phyloP scores from a whole-genome alignment of 2,329 filamentous ascomycete genomes.

The Colletotrichum sp. region DNA sequence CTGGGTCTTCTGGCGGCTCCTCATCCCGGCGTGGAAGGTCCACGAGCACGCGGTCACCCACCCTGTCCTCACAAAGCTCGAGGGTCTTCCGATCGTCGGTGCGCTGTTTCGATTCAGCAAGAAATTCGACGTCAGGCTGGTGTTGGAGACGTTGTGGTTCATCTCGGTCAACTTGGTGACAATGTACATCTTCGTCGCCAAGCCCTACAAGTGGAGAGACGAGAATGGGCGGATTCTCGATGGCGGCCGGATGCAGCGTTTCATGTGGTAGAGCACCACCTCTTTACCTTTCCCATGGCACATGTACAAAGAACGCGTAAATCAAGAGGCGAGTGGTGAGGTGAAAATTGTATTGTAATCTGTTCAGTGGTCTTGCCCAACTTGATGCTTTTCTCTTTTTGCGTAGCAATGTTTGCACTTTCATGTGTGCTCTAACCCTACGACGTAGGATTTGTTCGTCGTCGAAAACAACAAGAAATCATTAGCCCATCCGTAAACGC shows the following conservation, averaged over 20 bases:
- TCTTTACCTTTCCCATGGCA: too few relatives aligned
- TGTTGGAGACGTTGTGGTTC: slow-evolving; percentile 73
- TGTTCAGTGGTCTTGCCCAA: not conserved
- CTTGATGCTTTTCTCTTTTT: slow-evolving; percentile 7
- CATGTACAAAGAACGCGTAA: not conserved
- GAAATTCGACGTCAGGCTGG: slow-evolving; percentile 51
- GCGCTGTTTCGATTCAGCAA: slow-evolving; percentile 11
- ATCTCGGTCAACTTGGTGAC: slow-evolving; percentile 67
- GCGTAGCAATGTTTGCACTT: not conserved
- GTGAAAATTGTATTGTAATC: not conserved
- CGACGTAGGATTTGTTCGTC: not conserved
- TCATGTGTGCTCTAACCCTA: slow-evolving; percentile 8
- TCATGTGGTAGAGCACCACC: slow-evolving; percentile 71
- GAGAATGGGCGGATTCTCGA: slow-evolving; percentile 58
- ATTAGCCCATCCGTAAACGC: slow-evolving; percentile 8
- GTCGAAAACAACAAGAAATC: not conserved
- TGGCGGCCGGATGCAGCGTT: slow-evolving; percentile 69
- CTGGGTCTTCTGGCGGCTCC: slow-evolving; percentile 90
- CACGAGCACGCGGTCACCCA: not conserved
- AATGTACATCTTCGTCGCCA: slow-evolving; percentile 73
- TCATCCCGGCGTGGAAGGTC: slow-evolving; percentile 63
- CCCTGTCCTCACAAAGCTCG: not conserved
- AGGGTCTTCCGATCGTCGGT: not conserved
- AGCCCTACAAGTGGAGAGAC: slow-evolving; percentile 70
- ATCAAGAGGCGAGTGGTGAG: not conserved